phyloP scores from a whole-genome alignment of 257 asterid species.

The Penstemon eatonii region DNA sequence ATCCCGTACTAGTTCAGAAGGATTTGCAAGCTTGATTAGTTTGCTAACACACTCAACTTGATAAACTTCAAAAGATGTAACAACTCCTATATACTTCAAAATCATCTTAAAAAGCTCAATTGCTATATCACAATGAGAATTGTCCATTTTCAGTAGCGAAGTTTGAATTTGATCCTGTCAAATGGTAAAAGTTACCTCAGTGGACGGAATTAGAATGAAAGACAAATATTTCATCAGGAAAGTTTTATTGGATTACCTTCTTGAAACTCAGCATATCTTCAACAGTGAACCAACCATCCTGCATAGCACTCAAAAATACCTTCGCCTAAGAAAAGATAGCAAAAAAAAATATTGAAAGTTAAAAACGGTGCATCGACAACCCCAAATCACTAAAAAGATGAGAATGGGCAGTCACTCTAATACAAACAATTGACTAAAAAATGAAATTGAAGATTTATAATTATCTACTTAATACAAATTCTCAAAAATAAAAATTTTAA shows the following conservation, averaged over 20 bases:
- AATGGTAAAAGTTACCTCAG: slow-evolving; percentile 33
- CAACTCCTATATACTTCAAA: slow-evolving; percentile 84
- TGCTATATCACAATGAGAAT: slow-evolving; percentile 69
- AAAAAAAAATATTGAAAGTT: slow-evolving; percentile 17
- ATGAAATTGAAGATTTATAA: slow-evolving; percentile 8
- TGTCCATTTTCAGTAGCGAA: slow-evolving; percentile 66
- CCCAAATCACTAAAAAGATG: not conserved
- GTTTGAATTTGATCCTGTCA: slow-evolving; percentile 88
- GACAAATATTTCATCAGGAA: slow-evolving; percentile 11
- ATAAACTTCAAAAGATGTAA: slow-evolving; percentile 58
- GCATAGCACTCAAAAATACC: slow-evolving; percentile 90
- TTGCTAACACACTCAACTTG: slow-evolving; percentile 70
- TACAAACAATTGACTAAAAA: slow-evolving; percentile 7
- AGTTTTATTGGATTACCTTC: slow-evolving; percentile 39
- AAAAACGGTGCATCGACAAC: not conserved
- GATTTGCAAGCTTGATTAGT: slow-evolving; percentile 85
- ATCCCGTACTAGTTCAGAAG: slow-evolving; percentile 81
- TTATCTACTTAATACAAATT: not conserved
- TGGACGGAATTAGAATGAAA: slow-evolving; percentile 16
- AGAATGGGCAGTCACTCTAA: slow-evolving; percentile 11
- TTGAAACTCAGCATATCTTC: slow-evolving; percentile 94
- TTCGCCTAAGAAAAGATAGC: slow-evolving; percentile 53
- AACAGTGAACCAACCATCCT: slow-evolving; percentile 76
- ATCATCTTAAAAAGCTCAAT: slow-evolving; percentile 77
- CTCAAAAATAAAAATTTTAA: not conserved